Percentiles rank a stretch among this genome's conserved stretches.
These are phyloP conservation scores for Aaosphaeria pasadenensis DNA, from an alignment of 2,329 filamentous ascomycete species.

Conservation along the genomic window DNA sequence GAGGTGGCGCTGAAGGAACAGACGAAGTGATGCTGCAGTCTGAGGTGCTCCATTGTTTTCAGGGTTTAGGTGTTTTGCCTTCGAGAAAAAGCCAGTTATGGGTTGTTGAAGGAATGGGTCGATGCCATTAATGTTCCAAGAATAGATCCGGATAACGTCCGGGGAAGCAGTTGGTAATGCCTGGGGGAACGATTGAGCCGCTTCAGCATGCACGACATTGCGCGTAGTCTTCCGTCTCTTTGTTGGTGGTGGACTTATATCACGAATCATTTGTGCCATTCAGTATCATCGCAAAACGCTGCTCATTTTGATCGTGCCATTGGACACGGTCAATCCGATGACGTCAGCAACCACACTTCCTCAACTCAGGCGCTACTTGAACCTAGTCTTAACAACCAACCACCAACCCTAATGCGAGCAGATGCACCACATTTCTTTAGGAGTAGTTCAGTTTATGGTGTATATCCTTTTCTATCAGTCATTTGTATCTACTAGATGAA, in stretches of 20 bases:
- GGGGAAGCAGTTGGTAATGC: background rate
- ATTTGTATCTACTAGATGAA: too few species aligned
- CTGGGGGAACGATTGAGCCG: background rate
- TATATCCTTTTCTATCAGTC: too few species aligned
- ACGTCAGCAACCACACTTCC: too few species aligned
- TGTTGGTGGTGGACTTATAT: background rate
- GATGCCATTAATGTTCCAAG: conserved; percentile 52
- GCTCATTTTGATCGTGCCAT: too few species aligned
- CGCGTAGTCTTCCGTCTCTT: background rate
- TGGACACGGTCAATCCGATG: too few species aligned
- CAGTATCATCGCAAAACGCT: too few species aligned
- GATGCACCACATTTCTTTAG: too few species aligned
- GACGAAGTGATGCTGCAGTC: conserved; percentile 33
- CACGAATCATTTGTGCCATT: background rate
- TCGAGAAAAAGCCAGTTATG: conserved; percentile 41
- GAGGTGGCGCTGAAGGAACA: conserved; percentile 43
- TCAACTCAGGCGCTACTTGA: too few species aligned
- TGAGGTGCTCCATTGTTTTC: background rate
- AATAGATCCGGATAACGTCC: conserved; percentile 38
- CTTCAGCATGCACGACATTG: background rate
- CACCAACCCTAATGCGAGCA: too few species aligned
- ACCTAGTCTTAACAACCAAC: too few species aligned
- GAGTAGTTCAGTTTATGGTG: too few species aligned
- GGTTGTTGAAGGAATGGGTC: conserved; percentile 39
- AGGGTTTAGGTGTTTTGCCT: too few species aligned